Percentiles rank a stretch among this genome's conserved stretches.
Evolutionary conservation across 371 early-diverging fungal species (phyloP).

Genomic region (Apophysomyces elegans): DNA sequence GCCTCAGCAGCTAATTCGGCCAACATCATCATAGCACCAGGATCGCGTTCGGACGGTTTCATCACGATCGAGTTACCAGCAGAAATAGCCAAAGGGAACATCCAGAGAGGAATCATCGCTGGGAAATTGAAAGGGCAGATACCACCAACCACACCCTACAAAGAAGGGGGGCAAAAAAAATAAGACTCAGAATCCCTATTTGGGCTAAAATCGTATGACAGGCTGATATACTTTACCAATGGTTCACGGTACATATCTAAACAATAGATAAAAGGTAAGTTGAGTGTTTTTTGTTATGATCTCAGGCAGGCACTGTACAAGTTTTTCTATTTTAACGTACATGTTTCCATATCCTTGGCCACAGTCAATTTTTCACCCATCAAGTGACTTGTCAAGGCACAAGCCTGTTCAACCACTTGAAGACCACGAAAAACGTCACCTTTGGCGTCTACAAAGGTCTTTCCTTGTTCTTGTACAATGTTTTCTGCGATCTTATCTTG

Average conservation of each 20-base stretch:
- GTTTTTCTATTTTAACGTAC: slow-evolving; percentile 26
- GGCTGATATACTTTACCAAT: slow-evolving; percentile 38
- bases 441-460: slow-evolving; percentile 92
- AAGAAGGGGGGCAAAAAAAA: too few relatives aligned
- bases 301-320: background rate
- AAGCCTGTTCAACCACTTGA: slow-evolving; percentile 93
- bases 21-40: slow-evolving; percentile 94
- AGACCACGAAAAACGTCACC: slow-evolving; percentile 91
- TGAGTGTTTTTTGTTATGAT: background rate
- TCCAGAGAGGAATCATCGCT: slow-evolving; percentile 96
- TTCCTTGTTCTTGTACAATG: slow-evolving; percentile 94
- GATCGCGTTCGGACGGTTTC: slow-evolving; percentile 96
- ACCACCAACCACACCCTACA: slow-evolving; percentile 89
- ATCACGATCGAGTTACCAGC: slow-evolving; percentile 89
- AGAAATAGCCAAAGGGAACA: slow-evolving; percentile 95
- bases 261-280: background rate
- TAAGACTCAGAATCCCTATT: background rate
- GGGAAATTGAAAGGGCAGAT: slow-evolving; percentile 98
- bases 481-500: slow-evolving; percentile 84
- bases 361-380: slow-evolving; percentile 90
- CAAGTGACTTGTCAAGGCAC: slow-evolving; percentile 75
- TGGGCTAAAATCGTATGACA: background rate
- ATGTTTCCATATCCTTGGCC: slow-evolving; percentile 95
- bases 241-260: slow-evolving; percentile 91
- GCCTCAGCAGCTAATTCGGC: slow-evolving; percentile 89